Conservation (phyloP, 495 filamentous ascomycete species). For the Xylaria cubensis region DNA sequence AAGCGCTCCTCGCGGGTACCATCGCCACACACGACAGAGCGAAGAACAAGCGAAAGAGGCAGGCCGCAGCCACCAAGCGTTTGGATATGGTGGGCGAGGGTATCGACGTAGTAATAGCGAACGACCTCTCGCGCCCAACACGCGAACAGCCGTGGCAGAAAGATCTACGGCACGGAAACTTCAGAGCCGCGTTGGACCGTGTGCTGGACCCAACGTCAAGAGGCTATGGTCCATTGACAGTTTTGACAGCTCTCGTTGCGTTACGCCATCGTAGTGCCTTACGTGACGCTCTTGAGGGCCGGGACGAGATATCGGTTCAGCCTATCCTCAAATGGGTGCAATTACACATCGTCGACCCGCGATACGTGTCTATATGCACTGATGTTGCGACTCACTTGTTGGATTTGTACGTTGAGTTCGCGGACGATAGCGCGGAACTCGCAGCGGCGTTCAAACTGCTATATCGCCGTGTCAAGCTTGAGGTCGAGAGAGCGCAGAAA, state of each 20-base stretch:
- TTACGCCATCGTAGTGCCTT: conserved; percentile 88
- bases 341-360: conserved; percentile 77
- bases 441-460: conserved; percentile 69
- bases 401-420: conserved; percentile 84
- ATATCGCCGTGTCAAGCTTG: conserved; percentile 69
- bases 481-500: conserved; percentile 82
- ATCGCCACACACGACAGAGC: conserved; percentile 69
- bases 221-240: conserved; percentile 61
- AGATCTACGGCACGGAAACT: conserved; percentile 78
- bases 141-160: conserved; percentile 79
- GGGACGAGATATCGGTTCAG: conserved; percentile 82
- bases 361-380: conserved; percentile 75
- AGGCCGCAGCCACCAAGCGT: conserved; percentile 74
- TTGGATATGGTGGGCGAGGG: conserved; percentile 86
- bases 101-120: conserved; percentile 83
- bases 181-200: conserved; percentile 76
- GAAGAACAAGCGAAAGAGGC: conserved; percentile 71
- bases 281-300: conserved; percentile 75
- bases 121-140: conserved; percentile 57
- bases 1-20: conserved; percentile 79
- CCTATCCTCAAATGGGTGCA: conserved; percentile 85
- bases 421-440: conserved; percentile 75
- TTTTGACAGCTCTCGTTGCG: conserved; percentile 79
- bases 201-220: conserved; percentile 62
- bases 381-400: conserved; percentile 81